phyloP scores from a whole-genome alignment of 768 basidiomycete genomes.

The Macrolepiota fuliginosa region DNA sequence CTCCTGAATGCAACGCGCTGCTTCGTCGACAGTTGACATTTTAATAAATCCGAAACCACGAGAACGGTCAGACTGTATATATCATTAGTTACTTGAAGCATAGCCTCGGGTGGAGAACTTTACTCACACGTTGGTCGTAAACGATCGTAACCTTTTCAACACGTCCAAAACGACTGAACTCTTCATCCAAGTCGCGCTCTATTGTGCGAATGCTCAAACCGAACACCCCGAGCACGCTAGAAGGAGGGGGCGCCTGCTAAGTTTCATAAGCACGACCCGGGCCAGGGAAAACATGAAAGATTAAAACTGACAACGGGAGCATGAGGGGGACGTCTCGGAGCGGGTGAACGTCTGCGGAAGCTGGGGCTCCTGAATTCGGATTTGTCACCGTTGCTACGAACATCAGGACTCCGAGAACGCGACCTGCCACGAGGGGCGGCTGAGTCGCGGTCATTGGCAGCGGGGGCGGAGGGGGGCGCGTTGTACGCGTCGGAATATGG shows the following conservation, averaged over 20 bases:
- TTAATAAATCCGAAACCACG: conserved; percentile 98
- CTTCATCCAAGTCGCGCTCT: conserved; percentile 92
- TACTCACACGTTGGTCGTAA: conserved; percentile 90
- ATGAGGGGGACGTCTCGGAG: conserved; percentile 64
- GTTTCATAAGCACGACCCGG: conserved; percentile 29
- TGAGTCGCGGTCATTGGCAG: conserved; percentile 51
- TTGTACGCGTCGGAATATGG: conserved; percentile 84
- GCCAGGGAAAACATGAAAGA: conserved; percentile 15
- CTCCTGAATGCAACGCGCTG: conserved; percentile 81
- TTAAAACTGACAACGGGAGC: conserved; percentile 65
- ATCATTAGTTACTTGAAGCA: neutral
- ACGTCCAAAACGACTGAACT: conserved; percentile 84
- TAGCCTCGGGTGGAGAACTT: conserved; percentile 4
- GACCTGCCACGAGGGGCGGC: conserved; percentile 63
- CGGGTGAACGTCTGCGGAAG: conserved; percentile 55
- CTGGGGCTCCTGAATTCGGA: conserved; percentile 46
- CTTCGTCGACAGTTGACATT: conserved; percentile 89
- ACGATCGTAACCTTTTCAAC: conserved; percentile 97
- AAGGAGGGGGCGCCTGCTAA: conserved; percentile 82
- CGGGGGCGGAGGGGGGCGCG: conserved; percentile 51
- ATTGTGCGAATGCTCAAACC: conserved; percentile 94
- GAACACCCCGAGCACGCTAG: conserved; percentile 93
- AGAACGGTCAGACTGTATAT: conserved; percentile 76
- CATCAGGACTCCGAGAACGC: conserved; percentile 69
- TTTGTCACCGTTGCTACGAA: conserved; percentile 35